Evolutionary conservation across 192 early-diverging fungal species (phyloP).

Genomic region (Dissophora ornata): DNA sequence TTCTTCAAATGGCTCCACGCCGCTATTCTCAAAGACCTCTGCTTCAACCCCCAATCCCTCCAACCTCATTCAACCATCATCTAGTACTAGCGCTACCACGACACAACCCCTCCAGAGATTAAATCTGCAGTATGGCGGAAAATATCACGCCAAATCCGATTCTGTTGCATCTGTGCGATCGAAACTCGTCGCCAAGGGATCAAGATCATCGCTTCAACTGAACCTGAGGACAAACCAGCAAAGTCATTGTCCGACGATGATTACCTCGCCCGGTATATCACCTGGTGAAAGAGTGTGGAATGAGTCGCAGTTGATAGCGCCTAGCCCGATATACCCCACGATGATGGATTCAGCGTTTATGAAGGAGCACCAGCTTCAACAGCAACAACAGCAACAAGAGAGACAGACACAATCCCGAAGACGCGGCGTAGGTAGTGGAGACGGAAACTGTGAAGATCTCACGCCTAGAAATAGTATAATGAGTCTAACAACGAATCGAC

Average conservation of each 20-base stretch:
- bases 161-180: slow-evolving; percentile 23
- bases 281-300: too few relatives aligned
- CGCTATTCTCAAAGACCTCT: slow-evolving; percentile 4
- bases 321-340: too few relatives aligned
- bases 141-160: neutral
- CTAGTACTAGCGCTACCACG: too few relatives aligned
- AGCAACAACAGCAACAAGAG: neutral
- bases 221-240: slow-evolving; percentile 19
- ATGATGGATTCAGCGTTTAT: slow-evolving; percentile 13
- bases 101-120: too few relatives aligned
- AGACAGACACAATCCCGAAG: neutral
- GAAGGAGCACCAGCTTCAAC: slow-evolving; percentile 5
- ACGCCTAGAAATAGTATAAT: neutral
- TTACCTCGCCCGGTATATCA: slow-evolving; percentile 1
- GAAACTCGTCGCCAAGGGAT: slow-evolving; percentile 2
- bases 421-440: neutral
- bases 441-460: neutral
- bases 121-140: too few relatives aligned
- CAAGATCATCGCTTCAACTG: slow-evolving; percentile 18
- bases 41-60: slow-evolving; percentile 1
- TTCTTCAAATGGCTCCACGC: neutral
- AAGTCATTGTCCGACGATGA: neutral
- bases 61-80: neutral
- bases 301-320: too few relatives aligned
- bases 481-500: slow-evolving; percentile 13